These are phyloP conservation scores for Lecanicillium sp. DNA, from an alignment of 2,329 filamentous ascomycete genomes.

Conservation along the genomic window DNA sequence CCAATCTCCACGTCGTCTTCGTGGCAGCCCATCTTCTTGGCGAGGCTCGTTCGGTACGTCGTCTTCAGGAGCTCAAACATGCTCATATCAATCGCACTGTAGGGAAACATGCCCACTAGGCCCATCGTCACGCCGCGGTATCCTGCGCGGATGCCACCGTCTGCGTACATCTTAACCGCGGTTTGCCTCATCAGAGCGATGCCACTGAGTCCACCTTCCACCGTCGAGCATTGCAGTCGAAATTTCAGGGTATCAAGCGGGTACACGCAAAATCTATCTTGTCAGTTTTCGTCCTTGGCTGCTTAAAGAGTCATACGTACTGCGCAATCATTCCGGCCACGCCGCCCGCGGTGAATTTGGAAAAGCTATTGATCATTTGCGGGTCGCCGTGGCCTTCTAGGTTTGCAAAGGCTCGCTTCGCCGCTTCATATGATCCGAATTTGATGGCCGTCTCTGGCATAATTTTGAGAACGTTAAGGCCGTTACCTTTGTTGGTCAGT, in stretches of 20 bases:
- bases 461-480: conserved; percentile 92
- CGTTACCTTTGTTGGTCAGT: conserved; percentile 63
- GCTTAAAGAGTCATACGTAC: conserved; percentile 38
- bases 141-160: conserved; percentile 67
- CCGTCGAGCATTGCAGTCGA: conserved; percentile 87
- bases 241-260: conserved; percentile 81
- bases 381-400: conserved; percentile 85
- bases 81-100: conserved; percentile 91
- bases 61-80: conserved; percentile 92
- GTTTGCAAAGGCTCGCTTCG: conserved; percentile 78
- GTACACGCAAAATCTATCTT: conserved; percentile 75
- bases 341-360: conserved; percentile 87
- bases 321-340: conserved; percentile 92
- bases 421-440: conserved; percentile 94
- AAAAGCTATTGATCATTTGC: conserved; percentile 70
- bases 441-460: conserved; percentile 99
- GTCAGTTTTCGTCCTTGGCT: conserved; percentile 19
- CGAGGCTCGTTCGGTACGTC: conserved; percentile 62
- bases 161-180: conserved; percentile 76
- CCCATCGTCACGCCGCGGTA: conserved; percentile 95
- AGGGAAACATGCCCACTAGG: conserved; percentile 93
- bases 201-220: conserved; percentile 76
- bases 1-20: conserved; percentile 79
- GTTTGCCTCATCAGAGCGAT: conserved; percentile 78
- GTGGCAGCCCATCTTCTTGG: conserved; percentile 61